Evolutionary conservation across 2,329 filamentous ascomycete genomes (phyloP), one percentile per base, ranked within the genome.

Genomic region (Penicillium polonicum): DNA sequence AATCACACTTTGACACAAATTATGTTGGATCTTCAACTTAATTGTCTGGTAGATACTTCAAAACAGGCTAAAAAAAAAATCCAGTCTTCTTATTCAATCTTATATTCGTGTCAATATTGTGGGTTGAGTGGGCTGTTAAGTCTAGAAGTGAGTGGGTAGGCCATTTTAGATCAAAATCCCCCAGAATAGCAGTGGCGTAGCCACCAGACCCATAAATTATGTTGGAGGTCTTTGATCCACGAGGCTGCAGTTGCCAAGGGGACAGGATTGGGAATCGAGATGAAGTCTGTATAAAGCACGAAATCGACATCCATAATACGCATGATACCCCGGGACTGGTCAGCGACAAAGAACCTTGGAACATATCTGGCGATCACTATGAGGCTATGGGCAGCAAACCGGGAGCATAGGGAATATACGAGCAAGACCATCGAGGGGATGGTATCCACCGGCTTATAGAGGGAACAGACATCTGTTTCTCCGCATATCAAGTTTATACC

Each of bases 141-240:
- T n/a, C 17, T 29, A 50, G 21, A 50, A 43, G 52, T 48, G 52
- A 50, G 51, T 54, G 52, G 52, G 10, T 42, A 42, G 52, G 21
- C 17, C 29, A 42, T 35, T 21, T 38, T 27, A 25, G 45, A 42
- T 43, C 46, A n/a, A 42, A 36, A 19, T 4, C 38, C 45, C 45
- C 52, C 21, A 55, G 38, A 55, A 55, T 29, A 55, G 10, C 12
- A 25, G 31, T 44, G 29, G 49, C 27, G 45, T 48, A 50, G n/a
- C 45, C 52, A 31, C 46, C 29, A 51, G 52, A 51, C 46, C 52
- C 52, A 51, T 55, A 55, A 41, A 55, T 55, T 43, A 50, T n/a
- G 12, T 21, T 27, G 44, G 19, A 41, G 25, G 19, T 27, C 17
- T 42, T 17, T 42, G 27, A 27, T 44, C 36, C 29, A 48, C 35